A percentile compares a stretch with the other conserved stretches of the same genome.
phyloP scores from a whole-genome alignment of 225 moss, liverwort and hornwort species.

The Asterella californica region DNA sequence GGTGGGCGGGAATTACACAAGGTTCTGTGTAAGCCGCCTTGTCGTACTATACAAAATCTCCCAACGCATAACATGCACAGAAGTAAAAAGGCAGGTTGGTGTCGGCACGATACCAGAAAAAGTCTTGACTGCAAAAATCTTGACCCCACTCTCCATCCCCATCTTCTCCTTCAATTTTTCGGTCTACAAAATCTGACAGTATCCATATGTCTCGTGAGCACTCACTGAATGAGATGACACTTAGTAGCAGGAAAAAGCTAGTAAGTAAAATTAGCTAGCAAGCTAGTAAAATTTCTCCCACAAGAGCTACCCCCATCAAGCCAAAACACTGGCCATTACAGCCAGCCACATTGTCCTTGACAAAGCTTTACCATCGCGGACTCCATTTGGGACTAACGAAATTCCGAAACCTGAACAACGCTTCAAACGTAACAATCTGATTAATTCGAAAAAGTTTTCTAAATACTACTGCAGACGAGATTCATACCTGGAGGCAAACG shows the following conservation, averaged over 20 bases:
- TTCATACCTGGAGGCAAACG: not conserved
- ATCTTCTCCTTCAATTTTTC: slow-evolving; percentile 58
- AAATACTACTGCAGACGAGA: not conserved
- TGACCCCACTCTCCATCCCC: slow-evolving; percentile 51
- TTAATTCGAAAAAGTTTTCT: not conserved
- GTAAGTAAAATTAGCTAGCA: too few relatives aligned
- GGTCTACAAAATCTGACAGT: slow-evolving; percentile 22
- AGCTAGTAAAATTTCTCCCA: too few relatives aligned
- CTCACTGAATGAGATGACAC: not conserved
- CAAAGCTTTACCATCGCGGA: too few relatives aligned
- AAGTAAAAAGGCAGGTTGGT: not conserved
- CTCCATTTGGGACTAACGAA: too few relatives aligned
- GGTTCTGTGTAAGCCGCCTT: too few relatives aligned
- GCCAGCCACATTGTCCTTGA: too few relatives aligned
- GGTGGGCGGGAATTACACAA: too few relatives aligned
- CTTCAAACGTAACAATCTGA: not conserved
- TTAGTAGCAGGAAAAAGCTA: not conserved
- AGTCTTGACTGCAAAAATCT: slow-evolving; percentile 85
- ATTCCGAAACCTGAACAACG: too few relatives aligned
- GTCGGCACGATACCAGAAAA: slow-evolving; percentile 56
- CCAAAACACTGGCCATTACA: too few relatives aligned
- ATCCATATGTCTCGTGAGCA: not conserved
- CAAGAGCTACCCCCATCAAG: not conserved
- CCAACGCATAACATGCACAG: too few relatives aligned
- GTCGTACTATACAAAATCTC: too few relatives aligned